Evolutionary conservation across 2,329 filamentous ascomycete genomes (phyloP).

Genomic region (Coniochaeta ligniaria): DNA sequence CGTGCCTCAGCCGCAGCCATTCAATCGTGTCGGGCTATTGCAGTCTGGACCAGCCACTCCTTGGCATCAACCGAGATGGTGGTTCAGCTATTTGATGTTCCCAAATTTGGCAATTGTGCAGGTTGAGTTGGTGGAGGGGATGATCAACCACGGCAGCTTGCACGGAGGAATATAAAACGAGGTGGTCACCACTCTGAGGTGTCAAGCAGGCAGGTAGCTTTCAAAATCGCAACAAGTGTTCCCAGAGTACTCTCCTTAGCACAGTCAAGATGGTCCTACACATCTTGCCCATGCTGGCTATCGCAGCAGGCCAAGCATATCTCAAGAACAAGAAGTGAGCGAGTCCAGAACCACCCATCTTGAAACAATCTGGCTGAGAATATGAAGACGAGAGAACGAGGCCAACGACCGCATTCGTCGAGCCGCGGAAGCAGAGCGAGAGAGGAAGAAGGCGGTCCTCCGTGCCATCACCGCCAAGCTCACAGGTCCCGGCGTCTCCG

Average conservation of each 20-base stretch:
- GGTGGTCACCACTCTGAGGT: neutral
- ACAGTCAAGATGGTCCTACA: neutral
- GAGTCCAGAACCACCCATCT: neutral
- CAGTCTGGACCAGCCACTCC: neutral
- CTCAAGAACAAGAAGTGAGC: neutral
- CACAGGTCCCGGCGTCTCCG: constrained; percentile 11
- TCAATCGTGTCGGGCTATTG: neutral
- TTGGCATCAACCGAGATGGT: neutral
- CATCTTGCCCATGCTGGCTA: neutral
- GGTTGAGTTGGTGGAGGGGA: neutral
- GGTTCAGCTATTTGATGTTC: neutral
- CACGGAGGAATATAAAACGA: neutral
- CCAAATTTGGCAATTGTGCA: neutral
- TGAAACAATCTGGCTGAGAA: neutral
- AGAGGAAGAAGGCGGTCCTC: constrained; percentile 16
- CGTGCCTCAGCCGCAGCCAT: neutral
- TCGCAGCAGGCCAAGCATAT: neutral
- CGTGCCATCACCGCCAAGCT: constrained; percentile 14
- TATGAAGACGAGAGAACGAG: neutral
- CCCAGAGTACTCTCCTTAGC: neutral
- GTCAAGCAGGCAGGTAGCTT: neutral
- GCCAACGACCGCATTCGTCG: constrained; percentile 3
- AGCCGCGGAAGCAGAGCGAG: constrained; percentile 1
- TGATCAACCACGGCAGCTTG: neutral
- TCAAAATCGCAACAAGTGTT: neutral